Percentiles rank a stretch among this genome's conserved stretches.
Evolutionary conservation across 2,329 filamentous ascomycete species (phyloP).

Genomic region (Botryotinia calthae): DNA sequence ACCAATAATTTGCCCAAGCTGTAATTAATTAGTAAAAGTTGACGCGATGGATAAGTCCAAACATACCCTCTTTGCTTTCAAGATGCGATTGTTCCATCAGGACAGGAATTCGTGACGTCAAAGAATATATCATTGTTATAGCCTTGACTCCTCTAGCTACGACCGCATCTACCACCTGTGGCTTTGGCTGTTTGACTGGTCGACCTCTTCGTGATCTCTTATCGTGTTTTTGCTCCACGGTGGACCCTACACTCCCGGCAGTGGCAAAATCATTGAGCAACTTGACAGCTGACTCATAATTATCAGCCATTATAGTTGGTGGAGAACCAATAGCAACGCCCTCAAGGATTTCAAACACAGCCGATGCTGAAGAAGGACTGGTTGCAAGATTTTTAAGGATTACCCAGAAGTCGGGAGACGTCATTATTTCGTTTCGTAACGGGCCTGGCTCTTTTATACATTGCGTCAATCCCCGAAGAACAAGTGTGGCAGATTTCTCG

Average conservation of each 20-base stretch:
- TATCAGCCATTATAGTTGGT: slow-evolving; percentile 89
- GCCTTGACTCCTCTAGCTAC: slow-evolving; percentile 78
- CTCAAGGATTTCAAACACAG: slow-evolving; percentile 86
- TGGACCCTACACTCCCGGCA: slow-evolving; percentile 70
- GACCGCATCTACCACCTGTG: slow-evolving; percentile 60
- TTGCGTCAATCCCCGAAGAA: slow-evolving; percentile 73
- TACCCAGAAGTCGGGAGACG: slow-evolving; percentile 95
- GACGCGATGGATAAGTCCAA: background rate
- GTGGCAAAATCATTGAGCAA: slow-evolving; percentile 89
- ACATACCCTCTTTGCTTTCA: slow-evolving; percentile 65
- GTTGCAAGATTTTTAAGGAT: slow-evolving; percentile 74
- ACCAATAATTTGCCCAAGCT: slow-evolving; percentile 97
- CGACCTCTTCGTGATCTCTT: slow-evolving; percentile 43
- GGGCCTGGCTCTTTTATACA: slow-evolving; percentile 77
- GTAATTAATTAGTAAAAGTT: background rate
- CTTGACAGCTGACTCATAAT: slow-evolving; percentile 84
- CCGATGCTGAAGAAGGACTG: slow-evolving; percentile 66
- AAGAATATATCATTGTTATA: slow-evolving; percentile 74
- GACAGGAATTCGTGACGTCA: slow-evolving; percentile 77
- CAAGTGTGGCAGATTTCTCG: slow-evolving; percentile 69
- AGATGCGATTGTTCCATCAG: slow-evolving; percentile 93
- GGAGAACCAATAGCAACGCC: slow-evolving; percentile 66
- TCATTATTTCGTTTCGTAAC: slow-evolving; percentile 87
- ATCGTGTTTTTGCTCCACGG: slow-evolving; percentile 67
- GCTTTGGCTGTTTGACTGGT: slow-evolving; percentile 46